phyloP scores from a whole-genome alignment of 257 asterid genomes.

The Scutellaria barbata region DNA sequence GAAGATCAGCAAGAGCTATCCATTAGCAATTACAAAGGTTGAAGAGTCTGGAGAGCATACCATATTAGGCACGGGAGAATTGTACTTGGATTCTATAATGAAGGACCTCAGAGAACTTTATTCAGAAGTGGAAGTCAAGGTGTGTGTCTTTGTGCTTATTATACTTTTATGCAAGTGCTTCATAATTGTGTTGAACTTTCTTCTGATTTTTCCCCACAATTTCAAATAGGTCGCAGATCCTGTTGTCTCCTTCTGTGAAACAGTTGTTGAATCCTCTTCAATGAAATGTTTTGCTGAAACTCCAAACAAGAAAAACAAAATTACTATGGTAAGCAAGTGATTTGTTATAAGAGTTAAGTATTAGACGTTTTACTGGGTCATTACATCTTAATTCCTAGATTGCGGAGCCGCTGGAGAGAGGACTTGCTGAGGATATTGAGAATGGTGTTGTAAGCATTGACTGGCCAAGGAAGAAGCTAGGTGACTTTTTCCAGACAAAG shows the following conservation, averaged over 20 bases:
- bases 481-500: conserved; percentile 88
- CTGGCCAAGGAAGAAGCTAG: conserved; percentile 90
- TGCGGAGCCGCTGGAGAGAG: conserved; percentile 98
- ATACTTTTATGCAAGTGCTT: background rate
- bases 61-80: conserved; percentile 93
- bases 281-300: conserved; percentile 99
- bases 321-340: conserved; percentile 78
- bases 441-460: conserved; percentile 88
- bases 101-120: conserved; percentile 98
- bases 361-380: conserved; percentile 25
- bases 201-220: conserved; percentile 13
- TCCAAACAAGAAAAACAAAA: conserved; percentile 94
- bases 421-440: conserved; percentile 98
- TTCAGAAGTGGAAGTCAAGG: conserved; percentile 99
- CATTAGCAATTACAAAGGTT: conserved; percentile 94
- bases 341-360: background rate
- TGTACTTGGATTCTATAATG: conserved; percentile 94
- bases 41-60: conserved; percentile 99
- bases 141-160: conserved; percentile 29
- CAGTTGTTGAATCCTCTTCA: conserved; percentile 96
- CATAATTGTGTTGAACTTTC: conserved; percentile 23
- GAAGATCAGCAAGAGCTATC: conserved; percentile 98
- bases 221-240: conserved; percentile 91
- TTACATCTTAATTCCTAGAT: conserved; percentile 52
- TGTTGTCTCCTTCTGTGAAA: conserved; percentile 96